Base-by-base conservation (phyloP, 2,329 filamentous ascomycete genomes). In the Phoma sp. region DNA sequence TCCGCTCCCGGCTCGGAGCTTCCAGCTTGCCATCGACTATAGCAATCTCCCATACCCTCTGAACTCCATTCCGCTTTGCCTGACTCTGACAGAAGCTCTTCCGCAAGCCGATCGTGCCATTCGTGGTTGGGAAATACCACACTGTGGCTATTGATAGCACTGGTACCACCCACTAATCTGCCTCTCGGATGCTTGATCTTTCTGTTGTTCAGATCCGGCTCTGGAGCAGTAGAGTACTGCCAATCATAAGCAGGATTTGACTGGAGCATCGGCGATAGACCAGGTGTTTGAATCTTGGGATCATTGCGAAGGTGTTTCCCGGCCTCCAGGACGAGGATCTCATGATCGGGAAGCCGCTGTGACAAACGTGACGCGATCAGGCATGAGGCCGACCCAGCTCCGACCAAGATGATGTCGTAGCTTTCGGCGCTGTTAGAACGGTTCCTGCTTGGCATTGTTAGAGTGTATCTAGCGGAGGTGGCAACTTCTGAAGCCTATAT, bases 101-200 rank as follows among this genome's bases (percentile, higher is more conserved):
- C 45, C 8, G 57, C 63, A 0, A 65, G 2, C 35, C 59, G 59
- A 43, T 65, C 59, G 19, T 65, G 61, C 59, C 59, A 65, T 29
- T 65, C 61, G 17, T 49, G 27, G 17, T 60, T 64, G 4, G 61
- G 61, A 25, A 60, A 65, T 2, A 65, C 59, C 19, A 63, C 56
- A 24, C 61, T 65, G 10, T 64, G 63, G 35, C 59, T 62, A 33
- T 65, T 65, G 22, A 64, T 65, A 19, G 61, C 62, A 56, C 61
- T 64, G 24, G 45, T 64, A 19, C 59, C 63, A 6, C 63, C 61
- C 2, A 63, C 57, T 32, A 64, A 22, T 36, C 58, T 65, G 12
- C 61, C 61, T 41, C 61, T 61, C 33, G 60, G 61, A 44, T 61
- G 63, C 31, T 62, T 60, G 22, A 65, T 38, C 2, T 22, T 58